Evolutionary conservation across 495 filamentous ascomycete species (phyloP).

Genomic region (Rostrohypoxylon terebratum): DNA sequence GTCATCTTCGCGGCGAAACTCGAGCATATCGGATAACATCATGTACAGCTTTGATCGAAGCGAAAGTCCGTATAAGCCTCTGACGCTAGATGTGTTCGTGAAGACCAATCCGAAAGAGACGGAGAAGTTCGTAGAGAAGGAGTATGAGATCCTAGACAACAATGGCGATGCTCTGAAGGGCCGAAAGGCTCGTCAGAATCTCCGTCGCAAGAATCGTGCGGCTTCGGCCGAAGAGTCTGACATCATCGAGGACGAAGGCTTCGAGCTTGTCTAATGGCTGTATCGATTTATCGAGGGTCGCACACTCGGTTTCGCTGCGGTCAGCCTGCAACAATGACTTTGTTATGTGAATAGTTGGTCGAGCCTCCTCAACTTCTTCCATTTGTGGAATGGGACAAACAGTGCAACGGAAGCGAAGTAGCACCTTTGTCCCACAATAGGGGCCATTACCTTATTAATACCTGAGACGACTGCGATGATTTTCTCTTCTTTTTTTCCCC

Average conservation of each 20-base stretch:
- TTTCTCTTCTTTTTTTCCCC: not conserved
- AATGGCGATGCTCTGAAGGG: conserved; percentile 59
- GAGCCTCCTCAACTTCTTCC: conserved; percentile 8
- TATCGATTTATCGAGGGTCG: not conserved
- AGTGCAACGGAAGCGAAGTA: not conserved
- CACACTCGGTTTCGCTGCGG: conserved; percentile 8
- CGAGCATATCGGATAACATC: conserved; percentile 53
- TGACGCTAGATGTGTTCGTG: conserved; percentile 59
- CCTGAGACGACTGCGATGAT: conserved; percentile 36
- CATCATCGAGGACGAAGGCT: conserved; percentile 58
- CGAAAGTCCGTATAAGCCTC: conserved; percentile 53
- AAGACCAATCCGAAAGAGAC: conserved; percentile 56
- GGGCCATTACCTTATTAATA: conserved; percentile 13
- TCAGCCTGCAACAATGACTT: conserved; percentile 8
- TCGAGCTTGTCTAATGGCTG: conserved; percentile 56
- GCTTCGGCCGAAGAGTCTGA: conserved; percentile 19
- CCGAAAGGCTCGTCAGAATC: conserved; percentile 54
- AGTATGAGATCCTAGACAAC: conserved; percentile 61
- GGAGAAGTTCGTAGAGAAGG: conserved; percentile 61
- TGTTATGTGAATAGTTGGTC: not conserved
- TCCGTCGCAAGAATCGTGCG: conserved; percentile 47
- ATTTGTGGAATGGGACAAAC: not conserved
- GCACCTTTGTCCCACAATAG: conserved; percentile 5
- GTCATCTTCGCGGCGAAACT: conserved; percentile 33
- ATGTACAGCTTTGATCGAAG: conserved; percentile 59